Conservation (phyloP, 2,329 filamentous ascomycete species). For the Neopestalotiopsis sp. region DNA sequence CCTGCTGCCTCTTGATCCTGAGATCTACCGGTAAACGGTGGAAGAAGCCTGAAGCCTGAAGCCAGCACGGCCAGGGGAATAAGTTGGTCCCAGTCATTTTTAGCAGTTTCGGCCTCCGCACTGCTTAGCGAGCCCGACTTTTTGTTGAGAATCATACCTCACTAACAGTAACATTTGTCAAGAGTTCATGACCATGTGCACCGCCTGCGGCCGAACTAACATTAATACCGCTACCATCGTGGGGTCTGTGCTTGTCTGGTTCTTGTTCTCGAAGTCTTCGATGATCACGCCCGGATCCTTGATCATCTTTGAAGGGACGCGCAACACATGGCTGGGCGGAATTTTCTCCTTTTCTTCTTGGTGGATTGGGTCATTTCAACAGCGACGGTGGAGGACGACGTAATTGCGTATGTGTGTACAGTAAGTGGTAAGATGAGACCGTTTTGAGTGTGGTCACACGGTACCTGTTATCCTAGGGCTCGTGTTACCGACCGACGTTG, state of each 20-base stretch:
- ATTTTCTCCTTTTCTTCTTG: background rate
- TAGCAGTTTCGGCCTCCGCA: slow-evolving; percentile 1
- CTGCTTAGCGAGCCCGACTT: slow-evolving; percentile 12
- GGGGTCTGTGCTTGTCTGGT: background rate
- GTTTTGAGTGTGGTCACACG: background rate
- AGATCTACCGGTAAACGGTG: background rate
- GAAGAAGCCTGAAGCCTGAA: no score
- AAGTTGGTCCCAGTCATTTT: background rate
- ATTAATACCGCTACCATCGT: background rate
- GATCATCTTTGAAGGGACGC: background rate
- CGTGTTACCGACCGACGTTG: background rate
- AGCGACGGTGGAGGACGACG: background rate
- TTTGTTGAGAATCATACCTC: slow-evolving; percentile 2
- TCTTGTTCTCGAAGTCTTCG: background rate
- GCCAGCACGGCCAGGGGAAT: background rate
- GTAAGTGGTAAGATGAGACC: background rate
- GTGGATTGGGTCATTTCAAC: background rate
- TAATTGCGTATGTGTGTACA: background rate
- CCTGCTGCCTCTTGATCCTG: background rate
- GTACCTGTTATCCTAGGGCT: background rate
- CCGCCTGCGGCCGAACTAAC: background rate
- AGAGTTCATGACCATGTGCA: background rate
- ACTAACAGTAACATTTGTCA: no score
- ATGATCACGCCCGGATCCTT: background rate
- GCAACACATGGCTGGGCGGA: background rate